These are phyloP conservation scores for Phylloboletellus chloephorus DNA, from an alignment of 1,284 basidiomycete species.

Conservation along the genomic window DNA sequence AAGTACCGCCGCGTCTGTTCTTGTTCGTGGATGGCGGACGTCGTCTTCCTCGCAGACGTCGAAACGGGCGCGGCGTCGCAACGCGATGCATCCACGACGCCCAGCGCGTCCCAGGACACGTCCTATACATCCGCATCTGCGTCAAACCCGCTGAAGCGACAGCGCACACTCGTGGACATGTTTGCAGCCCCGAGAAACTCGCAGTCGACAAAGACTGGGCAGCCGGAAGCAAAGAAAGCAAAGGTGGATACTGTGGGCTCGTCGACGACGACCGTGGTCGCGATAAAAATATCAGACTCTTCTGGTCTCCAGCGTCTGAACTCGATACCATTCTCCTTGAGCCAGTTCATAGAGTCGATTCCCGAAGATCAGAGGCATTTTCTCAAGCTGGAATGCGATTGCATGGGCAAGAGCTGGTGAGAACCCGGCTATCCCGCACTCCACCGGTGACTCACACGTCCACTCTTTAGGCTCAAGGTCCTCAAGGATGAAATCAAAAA, in stretches of 20 bases:
- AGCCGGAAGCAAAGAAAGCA: constrained; percentile 38
- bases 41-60: constrained; percentile 58
- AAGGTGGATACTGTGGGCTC: constrained; percentile 28
- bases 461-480: constrained; percentile 55
- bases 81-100: constrained; percentile 12
- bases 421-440: constrained; percentile 16
- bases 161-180: constrained; percentile 63
- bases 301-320: constrained; percentile 47
- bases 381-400: constrained; percentile 62
- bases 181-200: constrained; percentile 39
- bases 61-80: constrained; percentile 24
- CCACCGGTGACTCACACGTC: constrained; percentile 2
- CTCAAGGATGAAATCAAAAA: constrained; percentile 69
- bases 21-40: constrained; percentile 33
- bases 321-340: constrained; percentile 63
- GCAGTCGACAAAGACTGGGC: constrained; percentile 30
- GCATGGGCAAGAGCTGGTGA: constrained; percentile 71
- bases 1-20: constrained; percentile 9
- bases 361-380: constrained; percentile 54
- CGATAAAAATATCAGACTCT: constrained; percentile 14
- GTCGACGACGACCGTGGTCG: constrained; percentile 17
- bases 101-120: constrained; percentile 18
- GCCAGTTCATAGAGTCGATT: constrained; percentile 49
- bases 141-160: constrained; percentile 47
- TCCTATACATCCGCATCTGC: constrained; percentile 14